Percentiles rank a stretch among this genome's conserved stretches.
phyloP scores from a whole-genome alignment of 2,329 filamentous ascomycete genomes.

The Fusarium clavum region DNA sequence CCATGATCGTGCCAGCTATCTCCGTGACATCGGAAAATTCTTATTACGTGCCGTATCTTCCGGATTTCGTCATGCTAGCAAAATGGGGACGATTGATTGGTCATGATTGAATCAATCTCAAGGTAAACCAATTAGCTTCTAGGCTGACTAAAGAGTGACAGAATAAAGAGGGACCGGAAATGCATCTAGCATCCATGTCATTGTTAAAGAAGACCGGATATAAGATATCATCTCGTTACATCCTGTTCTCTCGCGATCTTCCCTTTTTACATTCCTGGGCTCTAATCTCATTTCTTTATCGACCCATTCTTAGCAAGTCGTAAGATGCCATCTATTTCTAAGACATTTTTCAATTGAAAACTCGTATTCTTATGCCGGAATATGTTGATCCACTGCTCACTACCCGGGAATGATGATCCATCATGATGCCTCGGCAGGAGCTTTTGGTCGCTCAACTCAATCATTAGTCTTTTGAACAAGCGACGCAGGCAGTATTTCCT shows the following conservation, averaged over 20 bases:
- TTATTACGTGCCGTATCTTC: not conserved
- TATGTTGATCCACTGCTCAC: not conserved
- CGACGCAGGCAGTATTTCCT: not conserved
- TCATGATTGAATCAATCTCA: not conserved
- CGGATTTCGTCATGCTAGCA: not conserved
- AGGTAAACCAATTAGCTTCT: not conserved
- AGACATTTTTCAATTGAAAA: not conserved
- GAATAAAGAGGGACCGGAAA: not conserved
- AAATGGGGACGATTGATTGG: fast-evolving
- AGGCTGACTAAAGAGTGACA: not conserved
- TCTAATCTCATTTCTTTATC: not conserved
- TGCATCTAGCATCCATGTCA: not conserved
- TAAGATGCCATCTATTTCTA: not conserved
- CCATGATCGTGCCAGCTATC: not conserved
- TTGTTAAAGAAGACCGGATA: not conserved
- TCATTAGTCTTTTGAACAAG: not conserved
- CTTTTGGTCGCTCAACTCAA: not conserved
- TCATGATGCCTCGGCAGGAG: not conserved
- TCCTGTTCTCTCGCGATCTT: not conserved
- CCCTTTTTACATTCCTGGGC: not conserved
- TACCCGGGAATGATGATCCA: not conserved
- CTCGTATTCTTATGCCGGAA: not conserved
- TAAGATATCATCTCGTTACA: not conserved
- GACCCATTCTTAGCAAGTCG: not conserved
- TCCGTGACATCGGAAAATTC: not conserved